Percentiles rank a stretch among this genome's conserved stretches.
These are phyloP conservation scores for Aspergillus carbonarius DNA, from an alignment of 2,329 filamentous ascomycete genomes.

Conservation along the genomic window DNA sequence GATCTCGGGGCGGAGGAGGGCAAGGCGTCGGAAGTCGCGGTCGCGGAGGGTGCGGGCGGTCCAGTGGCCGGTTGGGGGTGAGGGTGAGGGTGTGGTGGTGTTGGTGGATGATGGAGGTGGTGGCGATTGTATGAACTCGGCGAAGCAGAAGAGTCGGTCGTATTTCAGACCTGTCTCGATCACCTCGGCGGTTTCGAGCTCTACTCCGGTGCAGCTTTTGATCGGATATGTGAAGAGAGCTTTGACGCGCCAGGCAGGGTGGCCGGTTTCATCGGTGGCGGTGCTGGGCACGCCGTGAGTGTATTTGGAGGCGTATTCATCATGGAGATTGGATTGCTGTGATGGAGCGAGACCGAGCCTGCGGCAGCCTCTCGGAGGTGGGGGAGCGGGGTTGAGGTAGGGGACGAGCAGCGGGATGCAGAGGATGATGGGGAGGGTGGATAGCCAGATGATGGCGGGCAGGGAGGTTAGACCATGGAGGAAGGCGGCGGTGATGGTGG, in stretches of 20 bases:
- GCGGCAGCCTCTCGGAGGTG: conserved; percentile 49
- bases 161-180: conserved; percentile 70
- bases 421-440: conserved; percentile 4
- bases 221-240: conserved; percentile 79
- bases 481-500: not conserved
- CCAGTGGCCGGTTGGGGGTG: conserved; percentile 25
- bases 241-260: conserved; percentile 55
- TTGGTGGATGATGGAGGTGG: conserved; percentile 28
- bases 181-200: conserved; percentile 65
- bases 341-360: conserved; percentile 50
- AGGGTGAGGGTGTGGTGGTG: not conserved
- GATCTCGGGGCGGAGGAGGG: conserved; percentile 65
- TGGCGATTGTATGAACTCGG: conserved; percentile 50
- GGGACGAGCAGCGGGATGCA: not conserved
- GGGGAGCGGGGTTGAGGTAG: conserved; percentile 3
- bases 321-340: conserved; percentile 51
- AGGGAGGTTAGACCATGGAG: conserved; percentile 6
- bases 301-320: conserved; percentile 57
- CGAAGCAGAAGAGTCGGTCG: conserved; percentile 82
- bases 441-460: not conserved
- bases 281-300: conserved; percentile 34
- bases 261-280: conserved; percentile 31
- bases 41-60: conserved; percentile 45
- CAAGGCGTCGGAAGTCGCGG: conserved; percentile 58
- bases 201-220: conserved; percentile 77